Percentiles rank a stretch among this genome's conserved stretches.
Conservation (phyloP, 2,329 filamentous ascomycete species). For the Botrytis elliptica region DNA sequence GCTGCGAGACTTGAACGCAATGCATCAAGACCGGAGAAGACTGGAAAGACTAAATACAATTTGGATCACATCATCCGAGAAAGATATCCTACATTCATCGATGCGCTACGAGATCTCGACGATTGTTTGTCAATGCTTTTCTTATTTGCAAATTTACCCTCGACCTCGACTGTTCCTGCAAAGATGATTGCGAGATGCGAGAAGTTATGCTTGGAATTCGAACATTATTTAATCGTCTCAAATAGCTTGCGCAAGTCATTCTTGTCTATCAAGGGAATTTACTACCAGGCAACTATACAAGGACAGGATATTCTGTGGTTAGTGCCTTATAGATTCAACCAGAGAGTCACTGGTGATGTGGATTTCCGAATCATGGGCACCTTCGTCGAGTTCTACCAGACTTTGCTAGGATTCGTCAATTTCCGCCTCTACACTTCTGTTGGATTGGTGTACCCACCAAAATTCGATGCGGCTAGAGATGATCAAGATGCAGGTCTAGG, state of each 20-base stretch:
- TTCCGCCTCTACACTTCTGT: slow-evolving; percentile 89
- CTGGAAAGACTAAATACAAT: slow-evolving; percentile 82
- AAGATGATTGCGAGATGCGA: slow-evolving; percentile 97
- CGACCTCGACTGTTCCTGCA: slow-evolving; percentile 81
- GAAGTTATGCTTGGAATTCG: slow-evolving; percentile 88
- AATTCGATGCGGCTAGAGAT: slow-evolving; percentile 84
- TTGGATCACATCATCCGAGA: slow-evolving; percentile 97
- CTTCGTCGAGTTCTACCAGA: slow-evolving; percentile 98
- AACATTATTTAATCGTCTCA: slow-evolving; percentile 94
- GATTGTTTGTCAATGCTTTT: slow-evolving; percentile 97
- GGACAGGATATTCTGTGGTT: slow-evolving; percentile 97
- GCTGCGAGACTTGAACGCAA: slow-evolving; percentile 83
- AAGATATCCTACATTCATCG: slow-evolving; percentile 94
- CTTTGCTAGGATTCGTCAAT: slow-evolving; percentile 91
- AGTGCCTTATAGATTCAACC: slow-evolving; percentile 97
- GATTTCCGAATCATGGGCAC: slow-evolving; percentile 99
- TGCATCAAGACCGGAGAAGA: slow-evolving; percentile 85
- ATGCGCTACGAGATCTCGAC: slow-evolving; percentile 90
- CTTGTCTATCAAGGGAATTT: slow-evolving; percentile 97
- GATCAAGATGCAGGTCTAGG: slow-evolving; percentile 86
- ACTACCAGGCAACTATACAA: slow-evolving; percentile 97
- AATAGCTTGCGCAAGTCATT: slow-evolving; percentile 94
- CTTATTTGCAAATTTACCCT: slow-evolving; percentile 93
- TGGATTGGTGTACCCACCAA: slow-evolving; percentile 92
- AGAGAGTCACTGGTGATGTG: slow-evolving; percentile 87